These are phyloP conservation scores for Trichoderma citrinoviride DNA, from an alignment of 2,329 filamentous ascomycete species.

Conservation along the genomic window DNA sequence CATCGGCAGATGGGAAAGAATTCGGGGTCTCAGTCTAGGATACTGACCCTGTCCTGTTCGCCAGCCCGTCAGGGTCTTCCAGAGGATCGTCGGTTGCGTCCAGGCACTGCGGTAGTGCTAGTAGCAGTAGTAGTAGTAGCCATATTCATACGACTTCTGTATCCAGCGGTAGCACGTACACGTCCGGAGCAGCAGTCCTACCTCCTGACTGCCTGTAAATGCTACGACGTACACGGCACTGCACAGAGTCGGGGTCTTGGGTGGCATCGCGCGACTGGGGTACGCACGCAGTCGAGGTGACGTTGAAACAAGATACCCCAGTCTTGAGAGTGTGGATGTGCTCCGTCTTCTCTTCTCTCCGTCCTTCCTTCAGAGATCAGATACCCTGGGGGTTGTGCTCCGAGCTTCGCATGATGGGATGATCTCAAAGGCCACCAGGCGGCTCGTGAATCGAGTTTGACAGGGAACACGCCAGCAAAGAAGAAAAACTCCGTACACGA, in stretches of 20 bases:
- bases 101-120: background rate
- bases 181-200: too few relatives aligned
- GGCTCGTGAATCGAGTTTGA: background rate
- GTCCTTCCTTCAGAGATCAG: background rate
- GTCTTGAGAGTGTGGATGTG: background rate
- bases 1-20: constrained; percentile 12
- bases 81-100: constrained; percentile 8
- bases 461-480: background rate
- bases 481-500: background rate
- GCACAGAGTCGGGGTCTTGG: background rate
- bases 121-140: too few relatives aligned
- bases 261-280: background rate
- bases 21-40: constrained; percentile 15
- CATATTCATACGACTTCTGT: background rate
- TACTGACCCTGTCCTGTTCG: background rate
- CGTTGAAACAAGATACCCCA: constrained; percentile 7
- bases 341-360: background rate
- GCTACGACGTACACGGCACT: too few relatives aligned
- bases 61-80: constrained; percentile 9
- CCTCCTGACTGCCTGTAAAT: background rate
- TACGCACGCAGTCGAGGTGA: background rate
- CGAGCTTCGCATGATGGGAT: constrained; percentile 3
- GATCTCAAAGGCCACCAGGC: background rate
- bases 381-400: background rate
- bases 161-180: too few relatives aligned